A percentile compares a stretch with the other conserved stretches of the same genome.
Conservation (phyloP, 257 asterid genomes). For the Lithospermum erythrorhizon region DNA sequence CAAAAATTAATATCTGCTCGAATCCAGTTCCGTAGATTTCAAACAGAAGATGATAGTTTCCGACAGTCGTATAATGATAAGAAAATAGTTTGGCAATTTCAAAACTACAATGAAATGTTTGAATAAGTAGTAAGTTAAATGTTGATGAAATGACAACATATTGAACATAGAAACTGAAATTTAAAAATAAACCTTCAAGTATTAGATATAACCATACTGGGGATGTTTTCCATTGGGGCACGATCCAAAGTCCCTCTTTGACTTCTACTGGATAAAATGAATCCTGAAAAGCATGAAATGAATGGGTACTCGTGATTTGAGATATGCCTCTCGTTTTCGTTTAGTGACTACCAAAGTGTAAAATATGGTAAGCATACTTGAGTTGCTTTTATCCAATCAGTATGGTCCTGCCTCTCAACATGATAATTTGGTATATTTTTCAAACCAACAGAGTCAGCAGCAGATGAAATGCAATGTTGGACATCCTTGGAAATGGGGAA, state of each 20-base stretch:
- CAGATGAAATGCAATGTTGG: constrained; percentile 58
- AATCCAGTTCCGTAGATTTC: background rate
- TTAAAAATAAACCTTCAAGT: constrained; percentile 1
- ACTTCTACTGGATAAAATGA: constrained; percentile 73
- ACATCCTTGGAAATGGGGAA: constrained; percentile 59
- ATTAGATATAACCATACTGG: constrained; percentile 51
- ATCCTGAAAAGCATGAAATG: constrained; percentile 36
- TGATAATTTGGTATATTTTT: constrained; percentile 47
- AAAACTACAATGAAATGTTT: background rate
- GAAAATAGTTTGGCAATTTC: background rate
- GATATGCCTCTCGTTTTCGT: background rate
- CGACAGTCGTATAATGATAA: background rate
- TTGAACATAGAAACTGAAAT: background rate
- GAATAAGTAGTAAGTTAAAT: background rate
- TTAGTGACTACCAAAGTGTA: background rate
- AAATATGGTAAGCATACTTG: constrained; percentile 33
- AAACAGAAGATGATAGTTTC: background rate
- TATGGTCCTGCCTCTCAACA: constrained; percentile 55
- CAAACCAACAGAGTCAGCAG: constrained; percentile 78
- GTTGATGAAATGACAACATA: background rate
- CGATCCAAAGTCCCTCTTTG: constrained; percentile 73
- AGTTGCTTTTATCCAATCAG: constrained; percentile 64
- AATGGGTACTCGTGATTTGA: background rate
- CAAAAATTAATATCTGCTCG: background rate
- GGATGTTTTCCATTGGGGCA: constrained; percentile 78